Base-by-base conservation (phyloP, 768 basidiomycete genomes). In the Neoboletus subvelutipes region DNA sequence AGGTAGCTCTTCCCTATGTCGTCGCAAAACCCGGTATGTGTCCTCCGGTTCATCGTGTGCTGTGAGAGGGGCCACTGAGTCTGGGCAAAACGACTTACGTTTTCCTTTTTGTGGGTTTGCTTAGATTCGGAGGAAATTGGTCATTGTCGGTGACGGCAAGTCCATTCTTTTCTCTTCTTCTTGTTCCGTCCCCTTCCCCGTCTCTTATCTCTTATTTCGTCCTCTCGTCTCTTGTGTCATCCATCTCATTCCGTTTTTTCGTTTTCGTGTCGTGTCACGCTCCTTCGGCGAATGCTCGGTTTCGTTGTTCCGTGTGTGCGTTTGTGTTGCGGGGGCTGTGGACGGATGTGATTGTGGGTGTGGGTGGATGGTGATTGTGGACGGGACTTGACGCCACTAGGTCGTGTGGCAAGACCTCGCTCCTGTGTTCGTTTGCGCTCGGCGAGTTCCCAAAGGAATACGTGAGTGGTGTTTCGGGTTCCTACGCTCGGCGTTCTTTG, bases 361-460 rank as follows among this genome's bases (percentile, higher is more conserved):
- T 46, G 43, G 24, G 15, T 17, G 41, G 26, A 18, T 18, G 17
- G 26, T 45, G 43, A 45, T n/a, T n/a, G 28, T 20, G 47, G 47
- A 34, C 20, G 47, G 31, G 20, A 34, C 47, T 22, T 48, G 20
- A 8, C 33, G 22, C 15, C 15, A 2, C 31, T 8, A 91, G 90
- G 90, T 78, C 96, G 60, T 97, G 94, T 67, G 96, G 97, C 67
- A 99, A 99, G 81, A 94, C 94, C 20, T 93, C 90, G 49, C 75
- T 96, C 45, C 74, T 96, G 34, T 92, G 88, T 69, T 93, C 93
- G 12, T 97, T 97, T 72, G 92, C 92, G 10, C 83, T 94, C 37
- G 94, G 94, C 59, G 91, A 95, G 75, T 97, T 97, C 67, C 94
- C 94, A 39, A 90, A 90, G 72, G 92, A 96, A 87, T 97, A 97